Conservation (phyloP, 2,329 filamentous ascomycete species). For the Elsinoe ampelina region DNA sequence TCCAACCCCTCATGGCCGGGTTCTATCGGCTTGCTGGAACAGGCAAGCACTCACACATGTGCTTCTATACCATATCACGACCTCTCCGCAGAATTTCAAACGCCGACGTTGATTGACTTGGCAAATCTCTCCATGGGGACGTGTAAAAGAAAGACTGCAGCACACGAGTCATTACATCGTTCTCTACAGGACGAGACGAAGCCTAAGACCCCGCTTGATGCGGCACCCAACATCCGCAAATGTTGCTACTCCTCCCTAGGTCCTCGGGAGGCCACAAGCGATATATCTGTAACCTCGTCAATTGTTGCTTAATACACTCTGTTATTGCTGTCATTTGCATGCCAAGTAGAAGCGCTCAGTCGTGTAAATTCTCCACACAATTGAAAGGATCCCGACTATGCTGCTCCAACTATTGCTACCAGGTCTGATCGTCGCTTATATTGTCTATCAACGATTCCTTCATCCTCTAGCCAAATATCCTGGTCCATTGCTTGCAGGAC, state of each 20-base stretch:
- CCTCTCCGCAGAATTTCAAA: too few species aligned
- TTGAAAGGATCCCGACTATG: not conserved
- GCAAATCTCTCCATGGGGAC: too few species aligned
- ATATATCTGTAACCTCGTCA: not conserved
- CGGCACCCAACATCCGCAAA: too few species aligned
- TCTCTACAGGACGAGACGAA: not conserved
- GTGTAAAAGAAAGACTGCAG: not conserved
- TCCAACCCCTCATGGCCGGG: not conserved
- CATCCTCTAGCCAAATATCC: slow-evolving; percentile 20
- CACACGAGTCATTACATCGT: not conserved
- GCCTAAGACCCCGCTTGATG: not conserved
- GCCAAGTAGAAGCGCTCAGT: too few species aligned
- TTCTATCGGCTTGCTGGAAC: not conserved
- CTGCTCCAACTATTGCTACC: not conserved
- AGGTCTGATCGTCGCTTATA: slow-evolving; percentile 13
- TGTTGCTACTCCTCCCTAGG: not conserved
- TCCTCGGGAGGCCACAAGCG: not conserved
- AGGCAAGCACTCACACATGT: not conserved
- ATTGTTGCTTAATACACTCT: not conserved
- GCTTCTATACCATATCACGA: too few species aligned
- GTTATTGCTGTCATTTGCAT: too few species aligned
- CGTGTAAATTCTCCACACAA: not conserved
- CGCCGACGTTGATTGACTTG: too few species aligned
- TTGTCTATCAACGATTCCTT: slow-evolving; percentile 20
- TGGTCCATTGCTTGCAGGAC: slow-evolving; percentile 19